Evolutionary conservation across 352 stramenopile genomes (phyloP).

Genomic region (Globisporangium orthogonon): DNA sequence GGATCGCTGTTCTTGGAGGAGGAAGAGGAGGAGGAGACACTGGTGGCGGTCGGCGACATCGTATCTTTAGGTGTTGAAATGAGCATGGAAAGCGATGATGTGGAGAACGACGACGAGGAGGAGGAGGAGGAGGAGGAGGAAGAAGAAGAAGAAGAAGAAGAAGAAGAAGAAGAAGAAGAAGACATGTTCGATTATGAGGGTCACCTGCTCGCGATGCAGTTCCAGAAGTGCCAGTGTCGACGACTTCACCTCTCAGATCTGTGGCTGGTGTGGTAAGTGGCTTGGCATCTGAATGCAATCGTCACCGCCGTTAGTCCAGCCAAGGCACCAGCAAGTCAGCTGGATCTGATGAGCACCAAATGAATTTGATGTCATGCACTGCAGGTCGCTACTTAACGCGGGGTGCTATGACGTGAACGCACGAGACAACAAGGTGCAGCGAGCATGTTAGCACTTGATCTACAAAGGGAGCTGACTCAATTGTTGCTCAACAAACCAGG

Average conservation of each 20-base stretch:
- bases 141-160: not conserved
- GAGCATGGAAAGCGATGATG: not conserved
- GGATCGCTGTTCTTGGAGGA: too few relatives aligned
- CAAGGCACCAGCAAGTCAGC: too few relatives aligned
- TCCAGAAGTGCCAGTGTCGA: constrained; percentile 38
- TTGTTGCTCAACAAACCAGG: constrained; percentile 14
- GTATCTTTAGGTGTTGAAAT: too few relatives aligned
- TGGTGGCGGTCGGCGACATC: too few relatives aligned
- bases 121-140: constrained; percentile 2
- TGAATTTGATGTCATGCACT: constrained; percentile 5
- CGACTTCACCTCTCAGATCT: constrained; percentile 28
- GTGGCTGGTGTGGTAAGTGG: constrained; percentile 40
- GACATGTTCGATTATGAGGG: constrained; percentile 27
- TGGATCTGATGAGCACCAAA: too few relatives aligned
- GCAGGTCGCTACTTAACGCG: constrained; percentile 36
- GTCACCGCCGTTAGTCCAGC: too few relatives aligned
- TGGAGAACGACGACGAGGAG: constrained; percentile 3
- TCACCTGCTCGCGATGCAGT: constrained; percentile 52
- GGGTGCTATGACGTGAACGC: constrained; percentile 50
- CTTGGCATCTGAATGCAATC: not conserved
- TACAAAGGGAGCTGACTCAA: too few relatives aligned
- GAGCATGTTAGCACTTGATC: not conserved
- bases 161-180: not conserved
- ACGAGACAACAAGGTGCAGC: constrained; percentile 30
- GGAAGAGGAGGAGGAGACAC: too few relatives aligned